Conservation (phyloP, 345 rosid species). For the Angophora floribunda region DNA sequence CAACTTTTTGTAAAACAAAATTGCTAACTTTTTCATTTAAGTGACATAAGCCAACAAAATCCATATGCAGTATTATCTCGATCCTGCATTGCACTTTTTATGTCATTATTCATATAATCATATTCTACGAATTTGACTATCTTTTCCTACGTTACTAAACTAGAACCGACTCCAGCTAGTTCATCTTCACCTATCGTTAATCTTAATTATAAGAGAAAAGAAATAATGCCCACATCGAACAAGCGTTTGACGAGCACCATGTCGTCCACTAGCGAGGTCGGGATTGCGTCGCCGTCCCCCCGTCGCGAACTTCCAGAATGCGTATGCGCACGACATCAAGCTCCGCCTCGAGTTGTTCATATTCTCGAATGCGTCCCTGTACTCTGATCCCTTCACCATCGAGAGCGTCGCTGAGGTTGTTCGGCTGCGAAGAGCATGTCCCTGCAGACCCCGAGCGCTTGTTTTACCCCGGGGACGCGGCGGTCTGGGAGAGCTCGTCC, state of each 20-base stretch:
- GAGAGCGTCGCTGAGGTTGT: constrained; percentile 1
- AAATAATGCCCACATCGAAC: not conserved
- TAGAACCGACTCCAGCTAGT: not conserved
- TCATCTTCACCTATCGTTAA: not conserved
- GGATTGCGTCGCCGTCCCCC: not conserved
- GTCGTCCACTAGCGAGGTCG: not conserved
- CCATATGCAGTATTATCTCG: not conserved
- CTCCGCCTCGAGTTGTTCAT: not conserved
- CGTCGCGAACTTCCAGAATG: not conserved
- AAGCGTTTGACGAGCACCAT: constrained; percentile 2
- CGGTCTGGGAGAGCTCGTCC: not conserved
- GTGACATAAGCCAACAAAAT: not conserved
- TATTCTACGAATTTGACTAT: not conserved
- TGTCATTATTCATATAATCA: not conserved
- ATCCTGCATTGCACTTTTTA: not conserved
- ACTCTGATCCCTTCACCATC: not conserved
- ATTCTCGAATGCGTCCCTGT: not conserved
- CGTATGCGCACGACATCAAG: not conserved
- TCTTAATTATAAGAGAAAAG: not conserved
- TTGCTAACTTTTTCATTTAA: not conserved
- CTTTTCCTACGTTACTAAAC: not conserved
- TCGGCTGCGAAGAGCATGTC: not conserved
- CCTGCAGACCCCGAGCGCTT: not conserved
- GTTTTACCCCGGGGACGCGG: not conserved
- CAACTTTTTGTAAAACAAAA: not conserved